Evolutionary conservation across 2,329 filamentous ascomycete genomes (phyloP), one percentile per base, ranked within the genome.

Genomic region (Tolypocladium cylindrosporum): DNA sequence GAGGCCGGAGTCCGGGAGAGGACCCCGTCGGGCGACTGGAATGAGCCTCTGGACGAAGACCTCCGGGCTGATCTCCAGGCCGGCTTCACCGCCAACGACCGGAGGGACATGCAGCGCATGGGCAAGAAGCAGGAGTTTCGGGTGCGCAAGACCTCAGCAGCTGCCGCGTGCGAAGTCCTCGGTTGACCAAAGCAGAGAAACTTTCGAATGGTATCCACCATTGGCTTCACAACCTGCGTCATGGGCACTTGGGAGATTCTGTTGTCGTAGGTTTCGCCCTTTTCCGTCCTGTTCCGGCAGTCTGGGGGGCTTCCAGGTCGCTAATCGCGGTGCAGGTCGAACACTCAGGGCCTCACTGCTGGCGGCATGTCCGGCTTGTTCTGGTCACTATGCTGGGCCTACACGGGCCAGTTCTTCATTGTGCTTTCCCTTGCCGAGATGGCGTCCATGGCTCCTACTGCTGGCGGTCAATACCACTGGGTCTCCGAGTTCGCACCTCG

Each of bases 401-500:
- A 62, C 34, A 24, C 45, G 19, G 59, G 59, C 36, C 55, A 59
- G 55, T 77, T 70, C 62, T 65, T 78, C 14, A 62, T 73, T 14
- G 55, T 72, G 67, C 45, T 74, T 69, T 77, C 74, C 4, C 74
- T 80, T 69, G 76, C 76, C 8, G 78, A 80, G 61, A 77, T 80
- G 72, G 76, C 75, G 1, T 79, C 77, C 7, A 80, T 80, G 72
- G 79, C 80, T 4, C 82, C 82, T 0, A 84, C 79, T 0, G 76
- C 77, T 4, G 81, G 81, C 19, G 81, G 82, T 1, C 81, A 84
- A 63, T 84, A 83, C 60, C 79, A 82, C 62, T 83, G 80, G 80
- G 79, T 82, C 1, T 81, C 75, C 1, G 79, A 81, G 56, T 82
- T 83, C 59, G 75, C 79, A 0, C 77, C 80, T 0, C 69, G 66